Evolutionary conservation across 2,329 filamentous ascomycete genomes (phyloP).

Genomic region (Helminthosporium solani): DNA sequence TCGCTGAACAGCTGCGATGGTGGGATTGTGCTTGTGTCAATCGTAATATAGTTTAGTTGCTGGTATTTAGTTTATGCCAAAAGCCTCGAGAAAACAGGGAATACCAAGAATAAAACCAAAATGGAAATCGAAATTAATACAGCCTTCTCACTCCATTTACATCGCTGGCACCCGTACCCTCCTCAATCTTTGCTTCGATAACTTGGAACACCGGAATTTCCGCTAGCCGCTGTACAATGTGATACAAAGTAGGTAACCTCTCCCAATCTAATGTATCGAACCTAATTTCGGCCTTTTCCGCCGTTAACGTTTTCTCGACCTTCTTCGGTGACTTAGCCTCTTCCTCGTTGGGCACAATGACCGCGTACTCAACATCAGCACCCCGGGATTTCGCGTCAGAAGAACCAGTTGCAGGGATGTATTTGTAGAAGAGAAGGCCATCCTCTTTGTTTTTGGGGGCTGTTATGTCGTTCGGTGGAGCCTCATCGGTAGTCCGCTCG

Average conservation of each 20-base stretch:
- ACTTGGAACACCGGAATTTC: conserved; percentile 60
- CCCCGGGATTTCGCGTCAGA: conserved; percentile 44
- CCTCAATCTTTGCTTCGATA: conserved; percentile 56
- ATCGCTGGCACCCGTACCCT: conserved; percentile 56
- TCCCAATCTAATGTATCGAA: conserved; percentile 56
- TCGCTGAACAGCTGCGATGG: no score
- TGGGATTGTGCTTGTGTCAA: no score
- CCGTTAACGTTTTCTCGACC: conserved; percentile 37
- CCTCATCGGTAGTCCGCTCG: conserved; percentile 13
- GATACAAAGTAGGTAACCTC: conserved; percentile 60
- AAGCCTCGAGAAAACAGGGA: no score
- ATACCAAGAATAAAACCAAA: no score
- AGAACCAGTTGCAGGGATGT: conserved; percentile 56
- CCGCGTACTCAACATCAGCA: conserved; percentile 57
- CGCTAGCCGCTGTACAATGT: conserved; percentile 54
- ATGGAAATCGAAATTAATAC: no score
- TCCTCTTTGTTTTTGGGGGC: conserved; percentile 37
- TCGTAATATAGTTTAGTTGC: no score
- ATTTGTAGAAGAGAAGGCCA: conserved; percentile 57
- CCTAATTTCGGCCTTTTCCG: conserved; percentile 48
- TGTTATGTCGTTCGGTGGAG: neutral
- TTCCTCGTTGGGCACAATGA: conserved; percentile 42
- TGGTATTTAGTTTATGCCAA: no score
- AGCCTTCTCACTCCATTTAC: conserved; percentile 38
- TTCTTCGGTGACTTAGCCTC: conserved; percentile 34